A percentile compares a stretch with the other conserved stretches of the same genome.
Evolutionary conservation across 441 rosid genomes (phyloP).

Genomic region (Erodium texanum): DNA sequence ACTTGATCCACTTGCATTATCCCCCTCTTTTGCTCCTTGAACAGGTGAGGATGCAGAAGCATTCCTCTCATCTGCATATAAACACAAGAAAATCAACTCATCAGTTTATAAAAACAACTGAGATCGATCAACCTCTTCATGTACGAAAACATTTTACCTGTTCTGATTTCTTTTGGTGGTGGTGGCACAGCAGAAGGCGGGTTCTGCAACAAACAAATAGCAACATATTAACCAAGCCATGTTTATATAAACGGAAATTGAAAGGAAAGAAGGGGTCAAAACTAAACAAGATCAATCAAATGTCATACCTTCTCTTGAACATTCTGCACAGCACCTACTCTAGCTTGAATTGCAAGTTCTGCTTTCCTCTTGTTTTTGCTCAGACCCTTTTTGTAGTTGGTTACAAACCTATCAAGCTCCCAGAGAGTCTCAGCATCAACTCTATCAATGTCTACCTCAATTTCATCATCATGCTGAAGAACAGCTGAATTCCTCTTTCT

Average conservation of each 20-base stretch:
- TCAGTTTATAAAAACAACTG: slow-evolving; percentile 15
- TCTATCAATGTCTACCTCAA: slow-evolving; percentile 96
- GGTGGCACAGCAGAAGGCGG: slow-evolving; percentile 33
- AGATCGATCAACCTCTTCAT: slow-evolving; percentile 10
- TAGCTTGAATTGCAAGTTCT: slow-evolving; percentile 73
- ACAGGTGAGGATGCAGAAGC: slow-evolving; percentile 42
- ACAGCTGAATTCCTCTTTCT: slow-evolving; percentile 81
- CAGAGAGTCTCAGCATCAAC: slow-evolving; percentile 97
- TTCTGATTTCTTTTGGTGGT: slow-evolving; percentile 44
- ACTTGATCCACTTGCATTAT: slow-evolving; percentile 71
- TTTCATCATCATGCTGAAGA: slow-evolving; percentile 74
- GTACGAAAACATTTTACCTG: slow-evolving; percentile 38
- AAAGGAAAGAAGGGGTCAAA: neutral
- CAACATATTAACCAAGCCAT: slow-evolving; percentile 5
- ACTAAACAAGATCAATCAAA: neutral
- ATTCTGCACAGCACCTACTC: slow-evolving; percentile 52
- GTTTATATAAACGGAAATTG: neutral
- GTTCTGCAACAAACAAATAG: slow-evolving; percentile 31
- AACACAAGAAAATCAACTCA: slow-evolving; percentile 3
- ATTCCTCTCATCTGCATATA: slow-evolving; percentile 41
- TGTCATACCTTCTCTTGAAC: slow-evolving; percentile 44
- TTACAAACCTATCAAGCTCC: slow-evolving; percentile 95
- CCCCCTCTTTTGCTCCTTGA: slow-evolving; percentile 49
- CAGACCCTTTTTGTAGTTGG: slow-evolving; percentile 84
- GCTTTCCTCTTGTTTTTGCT: slow-evolving; percentile 96